A percentile compares a stretch with the other conserved stretches of the same genome.
Conservation (phyloP, 2,329 filamentous ascomycete species). For the Cordyceps cateniannulata region DNA sequence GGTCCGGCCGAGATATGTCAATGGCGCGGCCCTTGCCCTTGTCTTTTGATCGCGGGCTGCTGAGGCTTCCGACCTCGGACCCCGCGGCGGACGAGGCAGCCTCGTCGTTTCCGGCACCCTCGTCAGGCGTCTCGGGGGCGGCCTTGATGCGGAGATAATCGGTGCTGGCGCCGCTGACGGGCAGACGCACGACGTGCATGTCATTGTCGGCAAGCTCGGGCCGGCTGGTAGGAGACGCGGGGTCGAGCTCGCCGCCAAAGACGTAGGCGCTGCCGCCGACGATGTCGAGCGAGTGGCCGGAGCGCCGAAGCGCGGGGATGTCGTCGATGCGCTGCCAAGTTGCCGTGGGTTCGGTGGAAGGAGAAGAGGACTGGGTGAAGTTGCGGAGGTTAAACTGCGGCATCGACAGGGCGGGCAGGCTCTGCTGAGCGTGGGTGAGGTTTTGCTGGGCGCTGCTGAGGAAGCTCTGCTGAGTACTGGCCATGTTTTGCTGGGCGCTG, state of each 20-base stretch:
- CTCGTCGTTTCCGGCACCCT: slow-evolving; percentile 16
- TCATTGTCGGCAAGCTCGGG: slow-evolving; percentile 62
- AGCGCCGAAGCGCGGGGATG: slow-evolving; percentile 55
- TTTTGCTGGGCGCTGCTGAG: slow-evolving; percentile 18
- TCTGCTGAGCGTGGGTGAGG: slow-evolving; percentile 20
- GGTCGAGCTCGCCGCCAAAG: slow-evolving; percentile 68
- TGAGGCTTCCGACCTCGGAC: slow-evolving; percentile 22
- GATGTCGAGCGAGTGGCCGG: slow-evolving; percentile 65
- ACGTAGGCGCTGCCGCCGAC: slow-evolving; percentile 52
- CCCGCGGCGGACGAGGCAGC: slow-evolving; percentile 11
- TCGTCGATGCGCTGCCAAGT: slow-evolving; percentile 55
- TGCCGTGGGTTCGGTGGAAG: slow-evolving; percentile 33
- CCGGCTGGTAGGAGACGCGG: neutral
- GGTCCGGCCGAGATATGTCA: slow-evolving; percentile 18
- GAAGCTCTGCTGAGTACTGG: slow-evolving; percentile 42
- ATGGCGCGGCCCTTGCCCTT: slow-evolving; percentile 35
- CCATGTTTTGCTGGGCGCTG: slow-evolving; percentile 25
- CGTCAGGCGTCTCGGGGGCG: slow-evolving; percentile 32
- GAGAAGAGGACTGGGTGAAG: slow-evolving; percentile 3
- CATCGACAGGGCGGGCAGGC: slow-evolving; percentile 30
- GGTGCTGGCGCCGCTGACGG: slow-evolving; percentile 48
- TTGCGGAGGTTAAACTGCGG: slow-evolving; percentile 2
- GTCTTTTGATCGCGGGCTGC: slow-evolving; percentile 20
- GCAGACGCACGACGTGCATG: slow-evolving; percentile 59
- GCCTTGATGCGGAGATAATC: slow-evolving; percentile 55